Evolutionary conservation across 257 asterid genomes (phyloP).

Genomic region (Gardenia jasminoides): DNA sequence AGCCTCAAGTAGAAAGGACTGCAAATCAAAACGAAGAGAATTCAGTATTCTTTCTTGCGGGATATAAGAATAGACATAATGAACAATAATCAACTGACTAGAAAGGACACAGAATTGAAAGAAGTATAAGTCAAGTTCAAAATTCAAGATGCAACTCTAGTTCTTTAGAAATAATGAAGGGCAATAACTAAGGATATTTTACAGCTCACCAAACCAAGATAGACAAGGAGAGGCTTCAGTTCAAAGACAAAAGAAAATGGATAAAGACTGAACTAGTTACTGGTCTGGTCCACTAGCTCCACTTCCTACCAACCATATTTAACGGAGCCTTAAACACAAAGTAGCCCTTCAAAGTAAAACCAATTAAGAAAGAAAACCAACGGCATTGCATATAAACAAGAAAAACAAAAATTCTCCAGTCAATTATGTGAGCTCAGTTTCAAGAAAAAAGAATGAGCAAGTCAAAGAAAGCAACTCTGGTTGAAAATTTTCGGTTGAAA

Average conservation of each 20-base stretch:
- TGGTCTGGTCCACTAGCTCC: conserved; percentile 30
- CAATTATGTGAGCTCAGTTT: conserved; percentile 9
- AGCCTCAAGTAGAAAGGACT: not conserved
- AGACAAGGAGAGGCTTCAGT: conserved; percentile 32
- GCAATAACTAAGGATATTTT: conserved; percentile 23
- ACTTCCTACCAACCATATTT: conserved; percentile 29
- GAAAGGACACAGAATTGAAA: not conserved
- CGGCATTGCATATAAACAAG: conserved; percentile 12
- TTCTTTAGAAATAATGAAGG: conserved; percentile 11
- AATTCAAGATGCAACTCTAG: conserved; percentile 4
- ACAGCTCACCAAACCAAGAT: conserved; percentile 30
- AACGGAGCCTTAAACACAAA: conserved; percentile 25
- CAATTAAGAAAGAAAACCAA: not conserved
- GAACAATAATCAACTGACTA: conserved; percentile 11
- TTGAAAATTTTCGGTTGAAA: not conserved
- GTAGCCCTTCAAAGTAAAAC: conserved; percentile 8
- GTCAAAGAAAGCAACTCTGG: conserved; percentile 23
- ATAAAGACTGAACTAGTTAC: conserved; percentile 28
- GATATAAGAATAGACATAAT: not conserved
- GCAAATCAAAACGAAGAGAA: not conserved
- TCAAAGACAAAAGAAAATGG: conserved; percentile 28
- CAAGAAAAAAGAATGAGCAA: not conserved
- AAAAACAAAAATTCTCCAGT: not conserved
- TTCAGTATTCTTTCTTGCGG: conserved; percentile 1
- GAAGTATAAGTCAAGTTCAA: conserved; percentile 6